These are phyloP conservation scores for Stephania cephalantha DNA, from an alignment of 164 flowering plant species.

Conservation along the genomic window DNA sequence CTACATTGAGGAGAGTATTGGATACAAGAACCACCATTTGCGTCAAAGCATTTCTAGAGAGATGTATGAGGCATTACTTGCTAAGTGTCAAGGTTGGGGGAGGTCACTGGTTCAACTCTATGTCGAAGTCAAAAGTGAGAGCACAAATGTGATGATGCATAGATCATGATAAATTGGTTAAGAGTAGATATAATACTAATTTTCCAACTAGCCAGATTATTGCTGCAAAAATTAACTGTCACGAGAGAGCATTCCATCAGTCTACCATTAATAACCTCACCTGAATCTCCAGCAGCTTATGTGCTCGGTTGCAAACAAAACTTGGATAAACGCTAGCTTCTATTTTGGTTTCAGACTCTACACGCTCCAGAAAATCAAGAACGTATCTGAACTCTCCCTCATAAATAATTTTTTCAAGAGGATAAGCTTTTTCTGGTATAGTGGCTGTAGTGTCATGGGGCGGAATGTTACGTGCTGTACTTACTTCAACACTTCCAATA, in stretches of 20 bases:
- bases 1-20: not conserved
- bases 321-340: conserved; percentile 35
- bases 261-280: conserved; percentile 25
- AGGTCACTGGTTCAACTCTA: not conserved
- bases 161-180: not conserved
- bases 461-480: conserved; percentile 49
- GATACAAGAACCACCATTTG: not conserved
- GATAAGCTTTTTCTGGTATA: conserved; percentile 65
- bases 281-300: conserved; percentile 40
- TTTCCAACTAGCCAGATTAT: not conserved
- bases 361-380: conserved; percentile 37
- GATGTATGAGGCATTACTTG: too few relatives aligned
- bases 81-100: not conserved
- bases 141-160: not conserved
- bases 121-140: not conserved
- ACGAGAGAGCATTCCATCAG: not conserved
- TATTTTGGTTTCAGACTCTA: conserved; percentile 25
- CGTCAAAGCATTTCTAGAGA: not conserved
- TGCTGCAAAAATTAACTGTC: not conserved
- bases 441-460: conserved; percentile 60
- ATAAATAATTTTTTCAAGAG: conserved; percentile 60
- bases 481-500: conserved; percentile 27
- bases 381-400: conserved; percentile 64
- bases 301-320: conserved; percentile 58
- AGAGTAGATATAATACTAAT: not conserved